Evolutionary conservation across 2,329 filamentous ascomycete genomes (phyloP).

Genomic region (Fusarium sp.): DNA sequence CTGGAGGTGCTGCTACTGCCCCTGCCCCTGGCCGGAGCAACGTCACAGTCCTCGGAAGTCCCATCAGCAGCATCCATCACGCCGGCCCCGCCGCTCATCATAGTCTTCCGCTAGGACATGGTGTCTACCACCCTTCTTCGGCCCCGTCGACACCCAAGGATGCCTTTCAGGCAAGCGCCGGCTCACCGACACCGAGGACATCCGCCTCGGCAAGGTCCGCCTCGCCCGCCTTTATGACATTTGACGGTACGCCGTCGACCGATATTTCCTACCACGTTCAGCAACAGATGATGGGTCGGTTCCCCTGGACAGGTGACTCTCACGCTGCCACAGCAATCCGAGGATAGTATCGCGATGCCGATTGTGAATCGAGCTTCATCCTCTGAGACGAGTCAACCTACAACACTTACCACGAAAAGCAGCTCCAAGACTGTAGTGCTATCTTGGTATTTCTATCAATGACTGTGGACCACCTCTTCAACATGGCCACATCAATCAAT

Average conservation of each 20-base stretch:
- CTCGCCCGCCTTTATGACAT: conserved; percentile 58
- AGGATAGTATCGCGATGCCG: conserved; percentile 46
- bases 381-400: conserved; percentile 11
- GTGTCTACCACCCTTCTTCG: conserved; percentile 32
- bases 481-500: conserved; percentile 17
- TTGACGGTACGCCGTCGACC: conserved; percentile 59
- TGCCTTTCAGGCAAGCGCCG: conserved; percentile 40
- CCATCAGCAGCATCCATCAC: conserved; percentile 41
- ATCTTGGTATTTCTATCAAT: conserved; percentile 25
- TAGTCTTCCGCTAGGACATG: conserved; percentile 47
- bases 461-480: conserved; percentile 7
- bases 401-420: conserved; percentile 14
- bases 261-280: conserved; percentile 55
- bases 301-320: conserved; percentile 60
- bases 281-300: conserved; percentile 57
- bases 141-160: conserved; percentile 42
- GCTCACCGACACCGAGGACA: conserved; percentile 48
- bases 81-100: conserved; percentile 57
- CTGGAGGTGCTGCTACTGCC: conserved; percentile 8
- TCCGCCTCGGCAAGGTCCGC: conserved; percentile 56
- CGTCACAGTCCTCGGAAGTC: conserved; percentile 26
- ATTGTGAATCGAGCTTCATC: conserved; percentile 26
- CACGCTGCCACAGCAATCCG: conserved; percentile 63
- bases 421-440: conserved; percentile 25
- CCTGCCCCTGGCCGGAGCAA: conserved; percentile 14